Conservation (phyloP, 768 basidiomycete genomes). For the Cubamyces lactineus region DNA sequence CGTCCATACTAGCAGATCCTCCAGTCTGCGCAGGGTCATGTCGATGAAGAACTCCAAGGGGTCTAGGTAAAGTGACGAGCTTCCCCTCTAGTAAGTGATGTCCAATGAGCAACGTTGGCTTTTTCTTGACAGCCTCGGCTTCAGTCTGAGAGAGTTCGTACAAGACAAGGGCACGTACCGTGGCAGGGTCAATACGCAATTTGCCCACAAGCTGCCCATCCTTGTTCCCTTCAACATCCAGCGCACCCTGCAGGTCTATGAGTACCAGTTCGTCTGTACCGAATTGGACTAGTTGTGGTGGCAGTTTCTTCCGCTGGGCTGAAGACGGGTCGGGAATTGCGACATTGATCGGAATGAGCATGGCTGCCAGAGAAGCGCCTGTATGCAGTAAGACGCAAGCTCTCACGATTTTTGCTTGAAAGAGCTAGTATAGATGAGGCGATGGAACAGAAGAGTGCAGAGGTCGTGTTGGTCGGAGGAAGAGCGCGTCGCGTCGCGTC, state of each 20-base stretch:
- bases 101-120: slow-evolving; percentile 80
- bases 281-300: slow-evolving; percentile 67
- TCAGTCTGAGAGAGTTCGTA: no score
- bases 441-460: no score
- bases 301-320: slow-evolving; percentile 48
- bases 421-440: no score
- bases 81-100: slow-evolving; percentile 92
- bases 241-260: slow-evolving; percentile 84
- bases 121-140: slow-evolving; percentile 50
- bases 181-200: slow-evolving; percentile 61
- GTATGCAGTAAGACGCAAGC: not conserved
- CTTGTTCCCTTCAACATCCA: slow-evolving; percentile 72
- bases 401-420: no score
- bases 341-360: slow-evolving; percentile 69
- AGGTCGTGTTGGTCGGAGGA: not conserved
- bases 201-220: slow-evolving; percentile 80
- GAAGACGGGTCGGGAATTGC: slow-evolving; percentile 36
- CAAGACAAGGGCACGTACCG: slow-evolving; percentile 44
- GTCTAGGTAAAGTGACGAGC: slow-evolving; percentile 73
- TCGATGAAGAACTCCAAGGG: slow-evolving; percentile 75
- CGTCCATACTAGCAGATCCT: slow-evolving; percentile 28
- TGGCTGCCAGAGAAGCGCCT: slow-evolving; percentile 29
- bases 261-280: slow-evolving; percentile 81
- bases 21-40: slow-evolving; percentile 5
- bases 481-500: not conserved